Percentiles rank a stretch among this genome's conserved stretches.
These are phyloP conservation scores for Suhomyces ambrosiae DNA, from an alignment of 1,139 yeast genomes.

Conservation along the genomic window DNA sequence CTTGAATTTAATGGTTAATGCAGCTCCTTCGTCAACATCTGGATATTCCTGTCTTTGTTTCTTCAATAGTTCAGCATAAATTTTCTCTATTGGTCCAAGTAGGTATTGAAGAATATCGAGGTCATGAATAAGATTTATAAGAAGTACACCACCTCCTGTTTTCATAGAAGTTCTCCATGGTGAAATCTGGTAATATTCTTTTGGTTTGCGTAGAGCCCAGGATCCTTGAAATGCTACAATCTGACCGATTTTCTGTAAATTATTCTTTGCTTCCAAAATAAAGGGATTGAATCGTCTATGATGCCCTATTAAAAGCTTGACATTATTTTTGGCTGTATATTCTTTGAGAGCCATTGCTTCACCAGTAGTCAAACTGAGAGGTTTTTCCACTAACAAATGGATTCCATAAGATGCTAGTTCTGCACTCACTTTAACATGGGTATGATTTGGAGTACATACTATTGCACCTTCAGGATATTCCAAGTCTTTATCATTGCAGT, in stretches of 20 bases:
- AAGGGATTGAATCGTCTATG: slow-evolving; percentile 45
- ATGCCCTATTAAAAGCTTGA: slow-evolving; percentile 41
- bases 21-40: slow-evolving; percentile 46
- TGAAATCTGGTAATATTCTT: slow-evolving; percentile 32
- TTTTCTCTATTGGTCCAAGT: slow-evolving; percentile 40
- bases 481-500: slow-evolving; percentile 24
- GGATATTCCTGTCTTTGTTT: slow-evolving; percentile 33
- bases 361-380: slow-evolving; percentile 32
- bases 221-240: slow-evolving; percentile 43
- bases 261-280: slow-evolving; percentile 37
- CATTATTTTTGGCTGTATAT: slow-evolving; percentile 23
- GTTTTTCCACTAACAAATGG: slow-evolving; percentile 42
- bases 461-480: slow-evolving; percentile 41
- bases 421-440: slow-evolving; percentile 37
- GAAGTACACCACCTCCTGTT: slow-evolving; percentile 43
- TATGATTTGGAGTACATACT: slow-evolving; percentile 45
- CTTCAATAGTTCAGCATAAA: slow-evolving; percentile 39
- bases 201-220: slow-evolving; percentile 40
- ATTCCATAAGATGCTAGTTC: slow-evolving; percentile 38
- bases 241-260: slow-evolving; percentile 31
- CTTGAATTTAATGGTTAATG: slow-evolving; percentile 33
- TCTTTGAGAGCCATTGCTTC: slow-evolving; percentile 37
- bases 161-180: slow-evolving; percentile 39
- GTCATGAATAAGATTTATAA: slow-evolving; percentile 45
- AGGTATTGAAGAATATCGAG: slow-evolving; percentile 40